A percentile compares a stretch with the other conserved stretches of the same genome.
Evolutionary conservation across 2,329 filamentous ascomycete species (phyloP).

Genomic region (Aspergillus sp.): DNA sequence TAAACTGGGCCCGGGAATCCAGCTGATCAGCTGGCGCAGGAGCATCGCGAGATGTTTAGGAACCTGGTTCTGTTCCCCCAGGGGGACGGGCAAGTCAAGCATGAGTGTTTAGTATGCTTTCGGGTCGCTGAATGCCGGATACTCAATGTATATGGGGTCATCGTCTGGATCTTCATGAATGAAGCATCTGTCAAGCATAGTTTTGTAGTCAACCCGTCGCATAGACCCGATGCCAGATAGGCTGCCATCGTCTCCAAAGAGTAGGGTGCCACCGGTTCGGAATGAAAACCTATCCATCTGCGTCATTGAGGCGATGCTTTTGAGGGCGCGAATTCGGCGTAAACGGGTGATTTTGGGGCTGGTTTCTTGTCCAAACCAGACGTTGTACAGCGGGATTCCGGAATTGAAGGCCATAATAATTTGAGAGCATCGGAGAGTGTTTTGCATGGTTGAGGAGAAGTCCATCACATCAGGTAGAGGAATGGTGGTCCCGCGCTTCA

Average conservation of each 20-base stretch:
- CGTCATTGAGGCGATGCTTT: conserved; percentile 12
- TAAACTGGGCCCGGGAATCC: conserved; percentile 7
- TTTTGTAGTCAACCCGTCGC: conserved; percentile 4
- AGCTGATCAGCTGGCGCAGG: conserved; percentile 10
- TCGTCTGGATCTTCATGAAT: conserved; percentile 9
- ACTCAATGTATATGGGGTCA: conserved; percentile 9
- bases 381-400: conserved; percentile 16
- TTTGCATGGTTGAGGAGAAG: conserved; percentile 19
- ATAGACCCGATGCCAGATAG: conserved; percentile 2
- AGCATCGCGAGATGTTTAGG: conserved; percentile 5
- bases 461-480: conserved; percentile 24
- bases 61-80: neutral
- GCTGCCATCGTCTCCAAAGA: conserved; percentile 8
- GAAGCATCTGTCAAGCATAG: conserved; percentile 10
- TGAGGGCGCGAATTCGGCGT: conserved; percentile 9
- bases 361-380: conserved; percentile 18
- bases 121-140: conserved; percentile 3
- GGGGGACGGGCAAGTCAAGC: neutral
- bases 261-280: conserved; percentile 3
- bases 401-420: conserved; percentile 21
- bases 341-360: neutral
- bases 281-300: conserved; percentile 15
- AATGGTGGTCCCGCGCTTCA: conserved; percentile 23
- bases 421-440: conserved; percentile 18
- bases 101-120: conserved; percentile 7